Percentiles rank a stretch among this genome's conserved stretches.
These are phyloP conservation scores for Picea abies DNA, from an alignment of 83 land plant genomes.

Conservation along the genomic window DNA sequence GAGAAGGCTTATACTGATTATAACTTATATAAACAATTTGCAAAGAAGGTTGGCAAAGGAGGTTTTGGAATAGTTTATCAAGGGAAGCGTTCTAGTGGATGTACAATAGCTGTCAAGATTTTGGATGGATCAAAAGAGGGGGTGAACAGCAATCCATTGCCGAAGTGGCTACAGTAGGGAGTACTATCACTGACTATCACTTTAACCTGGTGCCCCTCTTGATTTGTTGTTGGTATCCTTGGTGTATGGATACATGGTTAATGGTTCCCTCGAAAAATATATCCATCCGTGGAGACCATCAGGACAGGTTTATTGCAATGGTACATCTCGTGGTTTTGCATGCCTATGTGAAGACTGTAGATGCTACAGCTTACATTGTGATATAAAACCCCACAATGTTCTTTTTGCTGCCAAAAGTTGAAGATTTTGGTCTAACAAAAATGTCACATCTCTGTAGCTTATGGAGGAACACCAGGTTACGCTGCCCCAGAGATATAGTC, in stretches of 20 bases:
- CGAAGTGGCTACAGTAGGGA: slow-evolving; percentile 6
- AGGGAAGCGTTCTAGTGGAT: slow-evolving; percentile 1
- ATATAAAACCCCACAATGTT: slow-evolving; percentile 16
- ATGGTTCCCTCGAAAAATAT: slow-evolving; percentile 1
- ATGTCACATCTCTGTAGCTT: background rate
- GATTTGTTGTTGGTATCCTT: slow-evolving; percentile 9
- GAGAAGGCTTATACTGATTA: too few species aligned
- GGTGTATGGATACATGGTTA: slow-evolving; percentile 6
- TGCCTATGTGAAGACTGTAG: slow-evolving; percentile 14
- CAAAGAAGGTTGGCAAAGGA: background rate
- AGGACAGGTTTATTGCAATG: slow-evolving; percentile 1
- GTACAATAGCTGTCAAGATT: slow-evolving; percentile 6
- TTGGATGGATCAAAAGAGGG: background rate
- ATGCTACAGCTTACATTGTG: slow-evolving; percentile 12
- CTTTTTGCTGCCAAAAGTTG: slow-evolving; percentile 9
- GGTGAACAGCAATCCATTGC: slow-evolving; percentile 9
- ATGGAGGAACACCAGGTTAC: slow-evolving; percentile 16
- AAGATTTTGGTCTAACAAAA: slow-evolving; percentile 16
- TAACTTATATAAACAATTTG: background rate
- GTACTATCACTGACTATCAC: background rate
- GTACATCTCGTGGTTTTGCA: slow-evolving; percentile 11
- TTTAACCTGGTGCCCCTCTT: background rate
- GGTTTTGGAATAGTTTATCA: slow-evolving; percentile 4
- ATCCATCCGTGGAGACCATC: background rate
- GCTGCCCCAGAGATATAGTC: slow-evolving; percentile 14